Conservation (phyloP, 768 basidiomycete species). For the Tephrocybe sp. region DNA sequence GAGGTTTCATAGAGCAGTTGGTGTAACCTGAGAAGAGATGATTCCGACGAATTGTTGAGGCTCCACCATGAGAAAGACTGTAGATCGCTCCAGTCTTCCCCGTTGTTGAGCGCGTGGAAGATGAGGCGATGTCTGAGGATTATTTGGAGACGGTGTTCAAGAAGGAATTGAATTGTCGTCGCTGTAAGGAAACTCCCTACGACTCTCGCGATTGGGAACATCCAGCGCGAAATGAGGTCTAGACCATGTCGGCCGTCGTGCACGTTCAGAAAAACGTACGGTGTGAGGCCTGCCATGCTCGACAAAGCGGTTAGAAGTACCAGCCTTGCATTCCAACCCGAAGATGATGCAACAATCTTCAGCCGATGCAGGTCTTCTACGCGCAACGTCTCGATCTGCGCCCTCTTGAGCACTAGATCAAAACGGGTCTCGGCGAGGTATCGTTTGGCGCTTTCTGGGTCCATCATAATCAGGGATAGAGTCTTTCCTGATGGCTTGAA, state of each 20-base stretch:
- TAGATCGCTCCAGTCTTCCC: too few species aligned
- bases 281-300: constrained; percentile 3
- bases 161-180: constrained; percentile 14
- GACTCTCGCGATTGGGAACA: constrained; percentile 13
- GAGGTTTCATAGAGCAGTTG: too few species aligned
- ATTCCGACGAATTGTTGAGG: not conserved
- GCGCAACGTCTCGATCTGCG: constrained; percentile 5
- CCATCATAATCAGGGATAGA: constrained; percentile 16
- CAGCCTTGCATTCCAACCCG: constrained; percentile 11
- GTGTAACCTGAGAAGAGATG: too few species aligned
- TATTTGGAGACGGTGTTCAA: constrained; percentile 9
- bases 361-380: constrained; percentile 1
- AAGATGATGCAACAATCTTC: not conserved
- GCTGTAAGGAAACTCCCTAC: constrained; percentile 15
- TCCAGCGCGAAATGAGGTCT: constrained; percentile 4
- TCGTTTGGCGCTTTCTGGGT: not conserved
- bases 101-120: constrained; percentile 3
- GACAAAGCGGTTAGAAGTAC: constrained; percentile 1
- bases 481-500: constrained; percentile 14
- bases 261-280: constrained; percentile 10
- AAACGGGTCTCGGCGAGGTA: constrained; percentile 12
- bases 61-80: too few species aligned
- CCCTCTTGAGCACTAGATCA: constrained; percentile 4
- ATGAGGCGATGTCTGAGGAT: constrained; percentile 5
- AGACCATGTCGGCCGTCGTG: not conserved